phyloP scores from a whole-genome alignment of 768 basidiomycete genomes.

The Mycena chlorophos region DNA sequence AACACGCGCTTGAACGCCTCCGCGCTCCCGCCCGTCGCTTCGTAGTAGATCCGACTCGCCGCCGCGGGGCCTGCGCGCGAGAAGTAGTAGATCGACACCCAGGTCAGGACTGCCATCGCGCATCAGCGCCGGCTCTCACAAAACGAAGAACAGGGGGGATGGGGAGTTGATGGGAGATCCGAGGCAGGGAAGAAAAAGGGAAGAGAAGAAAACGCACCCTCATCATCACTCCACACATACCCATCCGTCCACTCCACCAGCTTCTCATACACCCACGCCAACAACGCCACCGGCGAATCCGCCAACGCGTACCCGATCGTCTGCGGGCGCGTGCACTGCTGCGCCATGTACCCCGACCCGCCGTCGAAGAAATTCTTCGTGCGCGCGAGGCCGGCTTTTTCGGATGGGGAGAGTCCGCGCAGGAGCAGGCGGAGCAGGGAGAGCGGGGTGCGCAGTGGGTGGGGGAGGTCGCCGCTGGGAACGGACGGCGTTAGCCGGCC shows the following conservation, averaged over 20 bases:
- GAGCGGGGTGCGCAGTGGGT: conserved; percentile 11
- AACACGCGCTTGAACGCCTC: neutral
- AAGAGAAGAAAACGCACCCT: conserved; percentile 35
- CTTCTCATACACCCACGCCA: conserved; percentile 29
- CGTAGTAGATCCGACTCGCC: conserved; percentile 58
- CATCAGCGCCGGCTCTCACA: too few species aligned
- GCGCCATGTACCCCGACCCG: conserved; percentile 30
- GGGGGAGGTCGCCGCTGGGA: conserved; percentile 10
- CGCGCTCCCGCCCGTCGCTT: conserved; percentile 30
- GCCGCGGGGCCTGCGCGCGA: conserved; percentile 60
- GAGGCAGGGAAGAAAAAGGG: conserved; percentile 16
- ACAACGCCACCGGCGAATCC: conserved; percentile 47
- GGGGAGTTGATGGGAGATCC: too few species aligned
- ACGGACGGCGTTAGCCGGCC: too few species aligned
- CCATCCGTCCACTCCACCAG: conserved; percentile 37
- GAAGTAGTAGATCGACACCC: conserved; percentile 62
- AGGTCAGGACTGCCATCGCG: conserved; percentile 60
- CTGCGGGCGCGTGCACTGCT: conserved; percentile 38
- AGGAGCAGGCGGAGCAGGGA: conserved; percentile 5
- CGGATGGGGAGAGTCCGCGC: conserved; percentile 15
- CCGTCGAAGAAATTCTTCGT: conserved; percentile 21
- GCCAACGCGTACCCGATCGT: conserved; percentile 44
- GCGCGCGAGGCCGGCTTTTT: conserved; percentile 26
- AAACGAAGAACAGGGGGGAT: too few species aligned
- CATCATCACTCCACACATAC: conserved; percentile 50